These are phyloP conservation scores for Nicotiana obtusifolia DNA, from an alignment of 257 asterid genomes.

Conservation along the genomic window DNA sequence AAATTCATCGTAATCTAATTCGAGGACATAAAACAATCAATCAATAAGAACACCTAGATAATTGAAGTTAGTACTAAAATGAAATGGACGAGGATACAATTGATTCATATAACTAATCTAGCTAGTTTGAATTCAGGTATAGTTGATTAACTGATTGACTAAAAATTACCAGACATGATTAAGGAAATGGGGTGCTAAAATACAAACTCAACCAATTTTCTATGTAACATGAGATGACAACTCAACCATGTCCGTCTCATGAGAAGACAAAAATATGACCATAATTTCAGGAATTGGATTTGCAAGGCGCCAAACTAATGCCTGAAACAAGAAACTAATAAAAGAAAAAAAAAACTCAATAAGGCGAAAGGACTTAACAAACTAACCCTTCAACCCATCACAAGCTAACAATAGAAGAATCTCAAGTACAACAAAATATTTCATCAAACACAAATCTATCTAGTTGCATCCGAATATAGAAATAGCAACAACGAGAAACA, in stretches of 20 bases:
- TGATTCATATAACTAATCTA: background rate
- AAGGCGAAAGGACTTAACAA: slow-evolving; percentile 20
- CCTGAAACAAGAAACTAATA: slow-evolving; percentile 29
- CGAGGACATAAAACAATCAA: background rate
- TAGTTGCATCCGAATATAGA: slow-evolving; percentile 26
- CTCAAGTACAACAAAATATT: slow-evolving; percentile 13
- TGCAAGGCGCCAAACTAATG: slow-evolving; percentile 13
- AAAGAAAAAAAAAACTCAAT: slow-evolving; percentile 16
- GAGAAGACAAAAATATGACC: slow-evolving; percentile 42
- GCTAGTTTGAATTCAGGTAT: background rate
- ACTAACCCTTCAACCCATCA: slow-evolving; percentile 19
- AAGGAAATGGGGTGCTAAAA: background rate
- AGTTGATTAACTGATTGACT: background rate
- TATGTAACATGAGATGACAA: slow-evolving; percentile 2
- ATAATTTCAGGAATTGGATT: slow-evolving; percentile 28
- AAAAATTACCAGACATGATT: slow-evolving; percentile 8
- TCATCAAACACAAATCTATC: slow-evolving; percentile 20
- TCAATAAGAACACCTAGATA: background rate
- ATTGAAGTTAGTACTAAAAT: background rate
- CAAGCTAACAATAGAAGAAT: slow-evolving; percentile 19
- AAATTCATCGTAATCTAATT: slow-evolving; percentile 73
- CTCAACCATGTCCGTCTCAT: slow-evolving; percentile 21
- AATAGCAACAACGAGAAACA: slow-evolving; percentile 19
- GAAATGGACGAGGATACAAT: background rate
- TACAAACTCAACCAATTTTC: background rate